Percentiles rank a stretch among this genome's conserved stretches.
phyloP scores from a whole-genome alignment of 345 rosid genomes.

The Corchorus olitorius region DNA sequence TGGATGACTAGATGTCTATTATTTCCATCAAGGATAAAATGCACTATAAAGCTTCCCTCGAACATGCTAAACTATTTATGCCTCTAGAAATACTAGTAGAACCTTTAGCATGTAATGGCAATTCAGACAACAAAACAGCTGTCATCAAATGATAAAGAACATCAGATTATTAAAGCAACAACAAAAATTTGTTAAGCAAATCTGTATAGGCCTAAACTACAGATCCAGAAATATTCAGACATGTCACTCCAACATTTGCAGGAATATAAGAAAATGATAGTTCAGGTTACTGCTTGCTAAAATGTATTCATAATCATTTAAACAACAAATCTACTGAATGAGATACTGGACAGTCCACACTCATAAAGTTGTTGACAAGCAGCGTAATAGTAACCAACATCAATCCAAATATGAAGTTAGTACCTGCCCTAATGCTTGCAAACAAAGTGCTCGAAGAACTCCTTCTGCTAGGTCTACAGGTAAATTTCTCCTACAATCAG shows the following conservation, averaged over 20 bases:
- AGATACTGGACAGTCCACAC: neutral
- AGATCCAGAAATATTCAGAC: neutral
- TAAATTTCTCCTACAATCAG: constrained; percentile 67
- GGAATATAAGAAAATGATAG: neutral
- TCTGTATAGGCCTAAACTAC: neutral
- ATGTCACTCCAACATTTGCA: neutral
- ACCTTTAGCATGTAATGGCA: neutral
- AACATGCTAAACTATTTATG: neutral
- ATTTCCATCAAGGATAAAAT: neutral
- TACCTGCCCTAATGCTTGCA: constrained; percentile 98
- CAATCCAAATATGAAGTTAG: constrained; percentile 24
- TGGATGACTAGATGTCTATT: neutral
- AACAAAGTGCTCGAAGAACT: constrained; percentile 86
- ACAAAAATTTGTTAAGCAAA: no score
- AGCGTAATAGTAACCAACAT: constrained; percentile 14
- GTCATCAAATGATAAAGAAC: neutral
- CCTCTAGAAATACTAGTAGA: neutral
- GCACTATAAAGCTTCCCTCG: neutral
- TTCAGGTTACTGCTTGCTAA: neutral
- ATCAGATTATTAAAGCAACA: neutral
- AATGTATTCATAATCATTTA: neutral
- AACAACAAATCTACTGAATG: constrained; percentile 2
- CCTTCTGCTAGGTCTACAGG: constrained; percentile 96
- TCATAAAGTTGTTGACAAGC: neutral
- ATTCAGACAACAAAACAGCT: neutral